Evolutionary conservation across 108 stramenopile species (phyloP).

Genomic region (Pelagomonas calceolata): DNA sequence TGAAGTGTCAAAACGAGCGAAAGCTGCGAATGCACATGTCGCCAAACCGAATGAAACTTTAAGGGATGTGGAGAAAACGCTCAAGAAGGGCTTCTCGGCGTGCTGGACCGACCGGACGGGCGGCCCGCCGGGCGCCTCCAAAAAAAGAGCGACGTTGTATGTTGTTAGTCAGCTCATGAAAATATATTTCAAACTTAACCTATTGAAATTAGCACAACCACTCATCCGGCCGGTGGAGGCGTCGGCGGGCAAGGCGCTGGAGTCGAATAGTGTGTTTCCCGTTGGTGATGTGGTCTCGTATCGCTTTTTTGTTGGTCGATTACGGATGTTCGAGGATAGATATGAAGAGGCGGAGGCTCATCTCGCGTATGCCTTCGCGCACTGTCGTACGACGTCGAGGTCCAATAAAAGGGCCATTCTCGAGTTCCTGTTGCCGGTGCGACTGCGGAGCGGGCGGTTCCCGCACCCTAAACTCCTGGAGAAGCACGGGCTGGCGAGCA

Average conservation of each 20-base stretch:
- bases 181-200: slow-evolving; percentile 85
- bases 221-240: slow-evolving; percentile 43
- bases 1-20: neutral
- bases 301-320: slow-evolving; percentile 67
- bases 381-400: slow-evolving; percentile 55
- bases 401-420: slow-evolving; percentile 72
- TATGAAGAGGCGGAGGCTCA: slow-evolving; percentile 69
- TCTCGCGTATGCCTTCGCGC: slow-evolving; percentile 67
- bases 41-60: neutral
- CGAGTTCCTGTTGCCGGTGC: slow-evolving; percentile 78
- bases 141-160: slow-evolving; percentile 67
- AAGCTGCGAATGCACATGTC: neutral
- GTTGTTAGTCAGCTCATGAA: slow-evolving; percentile 81
- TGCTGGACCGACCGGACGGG: neutral
- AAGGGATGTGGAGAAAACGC: slow-evolving; percentile 2
- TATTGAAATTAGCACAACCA: slow-evolving; percentile 79
- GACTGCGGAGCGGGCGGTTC: slow-evolving; percentile 66
- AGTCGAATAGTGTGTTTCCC: slow-evolving; percentile 16
- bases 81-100: slow-evolving; percentile 5
- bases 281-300: slow-evolving; percentile 79
- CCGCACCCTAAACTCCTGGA: slow-evolving; percentile 54
- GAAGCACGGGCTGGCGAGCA: slow-evolving; percentile 68
- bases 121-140: slow-evolving; percentile 34
- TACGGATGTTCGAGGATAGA: slow-evolving; percentile 89
- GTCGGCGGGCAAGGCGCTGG: slow-evolving; percentile 6